Evolutionary conservation across 2,329 filamentous ascomycete genomes (phyloP).

Genomic region (Aspergillus versicolor): DNA sequence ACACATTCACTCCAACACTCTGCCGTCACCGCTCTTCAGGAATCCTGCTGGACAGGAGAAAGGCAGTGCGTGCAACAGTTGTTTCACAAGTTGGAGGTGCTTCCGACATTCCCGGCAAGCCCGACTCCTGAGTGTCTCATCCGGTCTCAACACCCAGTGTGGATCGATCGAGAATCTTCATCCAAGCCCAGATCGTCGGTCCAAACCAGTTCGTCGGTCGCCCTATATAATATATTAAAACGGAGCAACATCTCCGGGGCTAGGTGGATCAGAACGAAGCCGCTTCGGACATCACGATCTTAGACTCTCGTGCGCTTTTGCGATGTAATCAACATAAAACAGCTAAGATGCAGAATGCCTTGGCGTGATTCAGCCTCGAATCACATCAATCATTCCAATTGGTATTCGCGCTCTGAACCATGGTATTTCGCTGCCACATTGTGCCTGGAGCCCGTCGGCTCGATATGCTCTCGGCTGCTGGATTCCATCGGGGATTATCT

Average conservation of each 20-base stretch:
- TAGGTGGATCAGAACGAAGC: background rate
- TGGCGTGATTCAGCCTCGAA: background rate
- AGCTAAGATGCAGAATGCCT: background rate
- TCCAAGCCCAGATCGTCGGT: conserved; percentile 5
- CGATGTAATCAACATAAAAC: conserved; percentile 8
- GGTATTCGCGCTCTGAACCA: background rate
- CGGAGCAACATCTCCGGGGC: background rate
- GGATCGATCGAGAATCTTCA: conserved; percentile 3
- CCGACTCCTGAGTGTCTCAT: background rate
- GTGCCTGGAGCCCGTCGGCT: background rate
- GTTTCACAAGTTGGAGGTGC: background rate
- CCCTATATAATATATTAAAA: background rate
- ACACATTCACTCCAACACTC: background rate
- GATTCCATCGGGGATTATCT: background rate
- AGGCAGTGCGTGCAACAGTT: background rate
- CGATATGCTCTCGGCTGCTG: background rate
- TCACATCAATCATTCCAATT: background rate
- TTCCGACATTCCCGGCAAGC: background rate
- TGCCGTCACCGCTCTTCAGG: background rate
- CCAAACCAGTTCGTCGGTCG: conserved; percentile 5
- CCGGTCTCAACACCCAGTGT: background rate
- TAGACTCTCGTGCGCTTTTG: background rate
- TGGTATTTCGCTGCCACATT: background rate
- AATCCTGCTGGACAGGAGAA: background rate
- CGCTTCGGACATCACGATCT: background rate